Conservation (phyloP, 2,329 filamentous ascomycete species). For the Helotiales sp. region DNA sequence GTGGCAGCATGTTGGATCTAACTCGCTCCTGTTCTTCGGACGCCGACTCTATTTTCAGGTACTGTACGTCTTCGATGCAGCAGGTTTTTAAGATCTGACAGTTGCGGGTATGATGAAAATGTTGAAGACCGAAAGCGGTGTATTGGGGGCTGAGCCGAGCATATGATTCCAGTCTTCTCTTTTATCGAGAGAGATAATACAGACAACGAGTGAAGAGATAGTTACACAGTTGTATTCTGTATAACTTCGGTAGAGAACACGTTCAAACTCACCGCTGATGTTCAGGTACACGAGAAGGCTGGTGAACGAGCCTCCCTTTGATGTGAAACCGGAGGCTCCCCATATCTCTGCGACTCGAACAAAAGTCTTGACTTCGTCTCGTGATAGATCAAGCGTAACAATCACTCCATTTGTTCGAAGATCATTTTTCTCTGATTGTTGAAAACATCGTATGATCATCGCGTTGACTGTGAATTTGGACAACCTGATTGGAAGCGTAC, state of each 20-base stretch:
- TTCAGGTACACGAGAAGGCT: neutral
- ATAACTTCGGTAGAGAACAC: neutral
- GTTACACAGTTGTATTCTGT: neutral
- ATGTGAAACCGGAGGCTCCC: neutral
- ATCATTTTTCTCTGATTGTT: neutral
- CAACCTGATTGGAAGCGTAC: too few relatives aligned
- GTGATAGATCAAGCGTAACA: neutral
- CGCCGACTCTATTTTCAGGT: neutral
- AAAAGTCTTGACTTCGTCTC: neutral
- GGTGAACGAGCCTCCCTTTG: neutral
- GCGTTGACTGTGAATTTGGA: too few relatives aligned
- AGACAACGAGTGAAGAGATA: too few relatives aligned
- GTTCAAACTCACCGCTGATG: neutral
- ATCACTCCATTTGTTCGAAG: neutral
- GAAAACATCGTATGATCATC: neutral
- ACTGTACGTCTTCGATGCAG: neutral
- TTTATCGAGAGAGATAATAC: too few relatives aligned
- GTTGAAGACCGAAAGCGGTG: neutral
- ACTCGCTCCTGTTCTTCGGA: neutral
- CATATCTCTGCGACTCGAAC: neutral
- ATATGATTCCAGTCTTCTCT: neutral
- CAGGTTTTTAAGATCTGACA: neutral
- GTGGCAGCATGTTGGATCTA: neutral
- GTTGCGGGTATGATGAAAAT: neutral
- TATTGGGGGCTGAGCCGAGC: neutral